Conservation (phyloP, 495 filamentous ascomycete species). For the Penicillium alfredii region DNA sequence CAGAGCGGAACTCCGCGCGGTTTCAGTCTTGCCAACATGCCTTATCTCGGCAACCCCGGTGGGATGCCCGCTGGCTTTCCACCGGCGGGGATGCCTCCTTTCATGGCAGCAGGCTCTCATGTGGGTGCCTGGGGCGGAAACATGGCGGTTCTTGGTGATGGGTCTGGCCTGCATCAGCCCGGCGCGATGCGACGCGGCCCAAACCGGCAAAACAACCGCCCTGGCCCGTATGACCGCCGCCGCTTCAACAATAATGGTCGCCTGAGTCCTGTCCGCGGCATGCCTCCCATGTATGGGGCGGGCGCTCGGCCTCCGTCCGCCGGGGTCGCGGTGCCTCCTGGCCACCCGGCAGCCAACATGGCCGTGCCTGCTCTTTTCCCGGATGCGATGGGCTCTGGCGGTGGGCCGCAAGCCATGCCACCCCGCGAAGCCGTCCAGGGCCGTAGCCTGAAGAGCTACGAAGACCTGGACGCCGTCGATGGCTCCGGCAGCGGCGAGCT, state of each 20-base stretch:
- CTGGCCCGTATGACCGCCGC: slow-evolving; percentile 57
- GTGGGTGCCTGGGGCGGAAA: slow-evolving; percentile 43
- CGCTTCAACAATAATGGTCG: slow-evolving; percentile 30
- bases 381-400: slow-evolving; percentile 45
- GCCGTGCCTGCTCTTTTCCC: slow-evolving; percentile 42
- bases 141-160: slow-evolving; percentile 29
- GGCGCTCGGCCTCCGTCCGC: slow-evolving; percentile 34
- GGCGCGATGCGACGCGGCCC: slow-evolving; percentile 56
- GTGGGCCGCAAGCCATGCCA: slow-evolving; percentile 63
- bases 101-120: slow-evolving; percentile 52
- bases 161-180: slow-evolving; percentile 44
- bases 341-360: slow-evolving; percentile 39
- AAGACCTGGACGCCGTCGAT: slow-evolving; percentile 81
- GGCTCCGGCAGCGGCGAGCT: slow-evolving; percentile 51
- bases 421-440: slow-evolving; percentile 84
- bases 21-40: slow-evolving; percentile 77
- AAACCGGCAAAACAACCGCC: slow-evolving; percentile 43
- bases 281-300: slow-evolving; percentile 30
- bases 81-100: slow-evolving; percentile 37
- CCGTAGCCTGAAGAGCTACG: slow-evolving; percentile 88
- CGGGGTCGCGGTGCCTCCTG: slow-evolving; percentile 32
- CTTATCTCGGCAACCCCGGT: slow-evolving; percentile 32
- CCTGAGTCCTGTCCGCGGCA: slow-evolving; percentile 38
- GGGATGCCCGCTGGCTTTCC: slow-evolving; percentile 29
- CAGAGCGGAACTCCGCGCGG: slow-evolving; percentile 84